These are phyloP conservation scores for Musa troglodytarum DNA, from an alignment of 176 grass and related monocot species.

Conservation along the genomic window DNA sequence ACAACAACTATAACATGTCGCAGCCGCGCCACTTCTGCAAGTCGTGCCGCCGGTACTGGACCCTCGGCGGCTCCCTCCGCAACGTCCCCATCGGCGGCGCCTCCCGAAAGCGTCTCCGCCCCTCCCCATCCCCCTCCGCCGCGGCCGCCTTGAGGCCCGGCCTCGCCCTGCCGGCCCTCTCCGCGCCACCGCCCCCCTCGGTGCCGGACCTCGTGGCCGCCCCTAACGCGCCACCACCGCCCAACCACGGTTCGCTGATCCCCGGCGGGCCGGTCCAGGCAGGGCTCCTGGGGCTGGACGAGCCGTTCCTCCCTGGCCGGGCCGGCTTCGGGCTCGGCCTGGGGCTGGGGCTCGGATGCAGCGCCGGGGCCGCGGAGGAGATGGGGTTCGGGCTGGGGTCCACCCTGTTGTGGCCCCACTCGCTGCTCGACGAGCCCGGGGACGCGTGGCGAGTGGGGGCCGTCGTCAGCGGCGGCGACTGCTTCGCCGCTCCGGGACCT, in stretches of 20 bases:
- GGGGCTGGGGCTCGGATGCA: slow-evolving; percentile 6
- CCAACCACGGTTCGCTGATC: slow-evolving; percentile 25
- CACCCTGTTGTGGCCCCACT: slow-evolving; percentile 16
- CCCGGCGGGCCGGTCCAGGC: slow-evolving; percentile 9
- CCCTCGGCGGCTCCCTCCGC: slow-evolving; percentile 81
- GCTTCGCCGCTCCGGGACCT: neutral
- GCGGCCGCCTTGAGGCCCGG: neutral
- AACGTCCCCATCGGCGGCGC: slow-evolving; percentile 91
- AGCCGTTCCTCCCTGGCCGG: slow-evolving; percentile 42
- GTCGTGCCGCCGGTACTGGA: slow-evolving; percentile 96
- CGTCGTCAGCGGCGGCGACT: slow-evolving; percentile 2
- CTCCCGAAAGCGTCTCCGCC: slow-evolving; percentile 74
- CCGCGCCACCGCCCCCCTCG: slow-evolving; percentile 2
- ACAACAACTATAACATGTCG: slow-evolving; percentile 97
- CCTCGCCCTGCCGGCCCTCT: neutral
- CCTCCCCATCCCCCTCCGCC: slow-evolving; percentile 3
- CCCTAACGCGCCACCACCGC: slow-evolving; percentile 16
- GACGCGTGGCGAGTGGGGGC: slow-evolving; percentile 31
- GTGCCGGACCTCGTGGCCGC: neutral
- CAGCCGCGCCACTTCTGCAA: slow-evolving; percentile 98
- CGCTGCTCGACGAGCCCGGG: slow-evolving; percentile 25
- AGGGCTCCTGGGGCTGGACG: slow-evolving; percentile 38
- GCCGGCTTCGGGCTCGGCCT: slow-evolving; percentile 58
- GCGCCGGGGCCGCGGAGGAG: slow-evolving; percentile 21
- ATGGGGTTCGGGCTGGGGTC: slow-evolving; percentile 28